These are phyloP conservation scores for Biscogniauxia mediterranea DNA, from an alignment of 2,329 filamentous ascomycete species.

Conservation along the genomic window DNA sequence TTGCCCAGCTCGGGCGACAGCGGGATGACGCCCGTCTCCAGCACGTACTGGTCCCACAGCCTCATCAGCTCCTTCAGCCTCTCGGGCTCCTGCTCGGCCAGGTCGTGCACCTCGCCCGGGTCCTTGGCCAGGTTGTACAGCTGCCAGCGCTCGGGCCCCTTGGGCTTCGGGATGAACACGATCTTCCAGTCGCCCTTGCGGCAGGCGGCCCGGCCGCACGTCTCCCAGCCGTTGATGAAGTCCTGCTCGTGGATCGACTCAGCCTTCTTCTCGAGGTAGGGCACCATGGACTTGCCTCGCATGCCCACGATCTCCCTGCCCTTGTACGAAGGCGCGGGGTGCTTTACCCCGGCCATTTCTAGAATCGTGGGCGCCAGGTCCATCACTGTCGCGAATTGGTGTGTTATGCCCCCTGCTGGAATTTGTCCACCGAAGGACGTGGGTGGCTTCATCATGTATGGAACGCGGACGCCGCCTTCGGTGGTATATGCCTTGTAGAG, in stretches of 20 bases:
- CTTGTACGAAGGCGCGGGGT: conserved; percentile 51
- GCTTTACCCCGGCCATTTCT: conserved; percentile 46
- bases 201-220: conserved; percentile 34
- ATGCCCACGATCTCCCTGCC: conserved; percentile 34
- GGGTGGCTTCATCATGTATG: conserved; percentile 48
- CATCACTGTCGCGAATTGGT: conserved; percentile 52
- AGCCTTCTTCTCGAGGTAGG: conserved; percentile 27
- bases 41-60: conserved; percentile 37
- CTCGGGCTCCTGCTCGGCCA: conserved; percentile 34
- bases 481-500: conserved; percentile 44
- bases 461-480: conserved; percentile 51
- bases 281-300: conserved; percentile 36
- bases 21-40: conserved; percentile 60
- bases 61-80: conserved; percentile 32
- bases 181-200: conserved; percentile 39
- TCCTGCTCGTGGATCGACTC: conserved; percentile 36
- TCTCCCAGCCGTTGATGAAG: conserved; percentile 39
- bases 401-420: conserved; percentile 39
- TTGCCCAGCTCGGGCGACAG: conserved; percentile 56
- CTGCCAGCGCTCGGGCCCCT: conserved; percentile 49
- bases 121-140: conserved; percentile 46
- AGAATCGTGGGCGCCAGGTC: conserved; percentile 48
- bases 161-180: conserved; percentile 47
- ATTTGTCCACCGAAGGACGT: conserved; percentile 24
- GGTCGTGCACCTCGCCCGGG: conserved; percentile 43